phyloP scores from a whole-genome alignment of 1,139 yeast species.

The Magnusiomyces tetraspermus region DNA sequence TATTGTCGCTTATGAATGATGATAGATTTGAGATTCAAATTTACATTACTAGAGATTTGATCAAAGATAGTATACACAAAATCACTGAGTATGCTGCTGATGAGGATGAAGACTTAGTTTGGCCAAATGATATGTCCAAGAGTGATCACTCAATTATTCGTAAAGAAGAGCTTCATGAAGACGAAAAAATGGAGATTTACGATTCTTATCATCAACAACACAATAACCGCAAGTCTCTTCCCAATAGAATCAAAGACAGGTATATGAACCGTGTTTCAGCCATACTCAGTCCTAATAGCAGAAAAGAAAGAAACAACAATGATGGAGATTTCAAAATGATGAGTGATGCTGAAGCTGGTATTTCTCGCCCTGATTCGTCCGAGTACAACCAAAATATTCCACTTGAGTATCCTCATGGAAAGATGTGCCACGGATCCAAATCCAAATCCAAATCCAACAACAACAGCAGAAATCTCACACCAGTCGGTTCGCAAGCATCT shows the following conservation, averaged over 20 bases:
- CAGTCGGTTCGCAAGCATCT: background rate
- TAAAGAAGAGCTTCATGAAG: background rate
- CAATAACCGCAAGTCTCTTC: background rate
- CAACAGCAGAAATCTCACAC: background rate
- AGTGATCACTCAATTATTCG: background rate
- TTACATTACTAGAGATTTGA: slow-evolving; percentile 15
- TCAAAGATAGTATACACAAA: background rate
- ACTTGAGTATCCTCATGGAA: background rate
- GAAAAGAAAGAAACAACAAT: background rate
- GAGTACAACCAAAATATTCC: no score
- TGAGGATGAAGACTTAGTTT: slow-evolving; percentile 1
- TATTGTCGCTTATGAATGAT: slow-evolving; percentile 7
- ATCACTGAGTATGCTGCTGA: background rate
- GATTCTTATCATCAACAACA: background rate
- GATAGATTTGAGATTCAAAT: slow-evolving; percentile 15
- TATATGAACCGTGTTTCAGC: background rate
- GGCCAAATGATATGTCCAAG: background rate
- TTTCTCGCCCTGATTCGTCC: background rate
- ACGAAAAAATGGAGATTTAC: background rate
- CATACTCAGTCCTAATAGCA: background rate
- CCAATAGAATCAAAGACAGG: background rate
- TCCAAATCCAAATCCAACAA: no score
- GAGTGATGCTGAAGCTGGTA: background rate
- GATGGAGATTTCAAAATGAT: background rate
- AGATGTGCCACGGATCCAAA: background rate